phyloP scores from a whole-genome alignment of 2,329 filamentous ascomycete species.

The Aspergillus amoenus region DNA sequence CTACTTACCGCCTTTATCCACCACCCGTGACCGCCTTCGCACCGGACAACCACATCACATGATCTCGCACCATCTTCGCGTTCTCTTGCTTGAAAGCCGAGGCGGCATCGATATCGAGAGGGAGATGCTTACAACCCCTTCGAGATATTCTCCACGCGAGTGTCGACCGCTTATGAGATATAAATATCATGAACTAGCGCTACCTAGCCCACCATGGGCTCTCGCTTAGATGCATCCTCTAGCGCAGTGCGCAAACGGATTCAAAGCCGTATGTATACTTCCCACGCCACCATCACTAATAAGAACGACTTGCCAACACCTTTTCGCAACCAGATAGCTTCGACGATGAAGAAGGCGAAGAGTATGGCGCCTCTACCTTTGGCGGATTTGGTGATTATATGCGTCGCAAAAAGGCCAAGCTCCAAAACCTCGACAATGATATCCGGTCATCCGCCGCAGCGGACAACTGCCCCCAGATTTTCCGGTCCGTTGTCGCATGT shows the following conservation, averaged over 20 bases:
- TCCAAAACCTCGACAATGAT: constrained; percentile 89
- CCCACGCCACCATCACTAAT: background rate
- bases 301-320: background rate
- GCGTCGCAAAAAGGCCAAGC: constrained; percentile 91
- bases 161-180: background rate
- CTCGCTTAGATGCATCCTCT: constrained; percentile 60
- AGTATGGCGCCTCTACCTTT: constrained; percentile 84
- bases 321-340: constrained; percentile 60
- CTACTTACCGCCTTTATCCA: background rate
- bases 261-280: constrained; percentile 49
- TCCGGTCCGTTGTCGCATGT: constrained; percentile 85
- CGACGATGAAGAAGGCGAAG: constrained; percentile 78
- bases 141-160: background rate
- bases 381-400: constrained; percentile 92
- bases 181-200: constrained; percentile 21
- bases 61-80: constrained; percentile 10
- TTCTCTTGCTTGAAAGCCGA: background rate
- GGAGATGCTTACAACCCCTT: background rate
- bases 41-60: constrained; percentile 11
- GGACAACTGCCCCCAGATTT: constrained; percentile 69
- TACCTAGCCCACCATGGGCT: constrained; percentile 54
- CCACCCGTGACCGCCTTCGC: constrained; percentile 7
- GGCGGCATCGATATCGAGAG: background rate
- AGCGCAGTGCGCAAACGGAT: constrained; percentile 62
- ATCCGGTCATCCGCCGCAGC: constrained; percentile 67